phyloP scores from a whole-genome alignment of 257 asterid genomes.

The Solanum pinnatisectum region DNA sequence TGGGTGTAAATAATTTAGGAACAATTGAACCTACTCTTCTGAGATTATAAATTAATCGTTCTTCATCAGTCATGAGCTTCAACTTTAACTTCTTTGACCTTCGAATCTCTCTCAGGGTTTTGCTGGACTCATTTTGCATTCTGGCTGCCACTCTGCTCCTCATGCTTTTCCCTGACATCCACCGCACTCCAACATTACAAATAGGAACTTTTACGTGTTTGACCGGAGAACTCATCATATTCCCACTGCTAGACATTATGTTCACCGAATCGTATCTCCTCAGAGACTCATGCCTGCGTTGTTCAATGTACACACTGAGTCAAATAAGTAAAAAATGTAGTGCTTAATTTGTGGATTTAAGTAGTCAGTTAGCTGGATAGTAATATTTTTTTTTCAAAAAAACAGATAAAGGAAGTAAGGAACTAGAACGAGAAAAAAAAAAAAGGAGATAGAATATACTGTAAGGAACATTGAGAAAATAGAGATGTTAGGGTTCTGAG shows the following conservation, averaged over 20 bases:
- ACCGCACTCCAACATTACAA: conserved; percentile 43
- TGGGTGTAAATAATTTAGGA: not conserved
- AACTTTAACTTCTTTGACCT: conserved; percentile 62
- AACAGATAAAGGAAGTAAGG: not conserved
- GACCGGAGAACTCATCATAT: not conserved
- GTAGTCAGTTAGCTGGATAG: not conserved
- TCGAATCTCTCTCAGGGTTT: conserved; percentile 70
- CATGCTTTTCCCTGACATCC: conserved; percentile 78
- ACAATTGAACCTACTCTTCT: not conserved
- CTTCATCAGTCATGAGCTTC: conserved; percentile 90
- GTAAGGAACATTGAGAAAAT: conserved; percentile 2
- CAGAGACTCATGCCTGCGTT: conserved; percentile 3
- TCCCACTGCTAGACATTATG: conserved; percentile 10
- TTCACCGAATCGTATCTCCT: conserved; percentile 2
- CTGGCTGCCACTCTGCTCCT: conserved; percentile 92
- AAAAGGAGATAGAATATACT: not conserved
- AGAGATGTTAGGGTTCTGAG: conserved; percentile 21
- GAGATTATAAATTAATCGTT: conserved; percentile 53
- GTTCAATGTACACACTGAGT: not conserved
- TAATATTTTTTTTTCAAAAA: not conserved
- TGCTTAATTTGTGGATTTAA: not conserved
- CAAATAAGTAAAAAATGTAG: not conserved
- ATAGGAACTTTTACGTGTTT: not conserved
- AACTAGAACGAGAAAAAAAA: not conserved
- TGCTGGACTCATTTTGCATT: conserved; percentile 74